Conservation (phyloP, 441 rosid species). For the Jatropha multifida region DNA sequence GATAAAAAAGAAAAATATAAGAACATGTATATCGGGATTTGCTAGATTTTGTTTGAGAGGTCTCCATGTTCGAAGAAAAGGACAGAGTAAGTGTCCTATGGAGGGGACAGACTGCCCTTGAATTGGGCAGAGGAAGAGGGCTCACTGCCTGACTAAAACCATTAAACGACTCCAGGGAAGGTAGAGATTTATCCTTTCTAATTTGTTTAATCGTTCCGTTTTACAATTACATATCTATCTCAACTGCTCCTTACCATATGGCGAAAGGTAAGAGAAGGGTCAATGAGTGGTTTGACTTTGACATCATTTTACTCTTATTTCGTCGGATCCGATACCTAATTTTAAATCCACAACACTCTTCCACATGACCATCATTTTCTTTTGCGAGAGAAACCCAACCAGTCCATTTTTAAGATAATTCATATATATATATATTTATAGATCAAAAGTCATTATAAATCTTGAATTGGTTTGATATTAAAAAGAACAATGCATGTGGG, state of each 20-base stretch:
- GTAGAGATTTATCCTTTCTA: too few relatives aligned
- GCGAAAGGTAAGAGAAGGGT: neutral
- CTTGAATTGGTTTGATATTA: too few relatives aligned
- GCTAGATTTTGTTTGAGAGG: conserved; percentile 61
- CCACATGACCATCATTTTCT: too few relatives aligned
- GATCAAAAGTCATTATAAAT: too few relatives aligned
- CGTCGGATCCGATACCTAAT: conserved; percentile 26
- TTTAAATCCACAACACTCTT: neutral
- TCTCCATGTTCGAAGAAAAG: conserved; percentile 35
- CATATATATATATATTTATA: too few relatives aligned
- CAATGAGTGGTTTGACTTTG: conserved; percentile 5
- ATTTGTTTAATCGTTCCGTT: too few relatives aligned
- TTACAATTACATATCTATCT: too few relatives aligned
- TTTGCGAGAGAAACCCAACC: too few relatives aligned
- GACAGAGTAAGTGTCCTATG: conserved; percentile 30
- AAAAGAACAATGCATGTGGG: conserved; percentile 14
- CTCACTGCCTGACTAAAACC: conserved; percentile 16
- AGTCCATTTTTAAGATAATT: too few relatives aligned
- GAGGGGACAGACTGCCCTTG: conserved; percentile 52
- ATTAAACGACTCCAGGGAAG: neutral
- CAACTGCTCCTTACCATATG: conserved; percentile 5
- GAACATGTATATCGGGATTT: conserved; percentile 63
- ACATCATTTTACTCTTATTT: conserved; percentile 12
- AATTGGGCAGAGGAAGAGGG: conserved; percentile 46
- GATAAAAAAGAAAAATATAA: neutral